A percentile compares a stretch with the other conserved stretches of the same genome.
Conservation (phyloP, 2,329 filamentous ascomycete genomes). For the Aspergillus felis region DNA sequence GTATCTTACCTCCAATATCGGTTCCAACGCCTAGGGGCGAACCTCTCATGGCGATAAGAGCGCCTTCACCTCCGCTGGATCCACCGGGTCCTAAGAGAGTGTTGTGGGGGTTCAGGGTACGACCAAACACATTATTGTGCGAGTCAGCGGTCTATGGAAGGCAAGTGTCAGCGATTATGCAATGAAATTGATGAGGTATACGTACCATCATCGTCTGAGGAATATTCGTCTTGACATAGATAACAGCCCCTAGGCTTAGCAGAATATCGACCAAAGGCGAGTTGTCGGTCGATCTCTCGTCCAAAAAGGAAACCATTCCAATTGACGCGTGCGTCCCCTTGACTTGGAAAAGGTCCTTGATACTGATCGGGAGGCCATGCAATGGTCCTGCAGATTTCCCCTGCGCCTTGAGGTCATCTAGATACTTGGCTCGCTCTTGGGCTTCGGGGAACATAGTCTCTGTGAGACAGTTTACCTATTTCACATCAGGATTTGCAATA, state of each 20-base stretch:
- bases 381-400: slow-evolving; percentile 25
- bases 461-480: slow-evolving; percentile 24
- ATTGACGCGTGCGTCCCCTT: not conserved
- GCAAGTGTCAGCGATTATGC: no score
- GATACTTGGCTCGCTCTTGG: slow-evolving; percentile 19
- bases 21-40: slow-evolving; percentile 60
- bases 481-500: no score
- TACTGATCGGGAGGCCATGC: slow-evolving; percentile 23
- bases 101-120: slow-evolving; percentile 40
- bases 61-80: slow-evolving; percentile 51
- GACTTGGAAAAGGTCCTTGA: not conserved
- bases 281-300: slow-evolving; percentile 10
- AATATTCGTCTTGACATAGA: slow-evolving; percentile 48
- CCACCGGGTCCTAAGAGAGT: slow-evolving; percentile 31
- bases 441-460: slow-evolving; percentile 27
- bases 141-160: slow-evolving; percentile 29
- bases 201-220: slow-evolving; percentile 58
- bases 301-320: not conserved
- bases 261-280: slow-evolving; percentile 19
- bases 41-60: slow-evolving; percentile 59
- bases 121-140: slow-evolving; percentile 42
- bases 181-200: slow-evolving; percentile 1
- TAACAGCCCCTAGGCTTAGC: slow-evolving; percentile 37
- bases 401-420: slow-evolving; percentile 21
- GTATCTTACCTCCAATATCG: slow-evolving; percentile 49